phyloP scores from a whole-genome alignment of 2,329 filamentous ascomycete species.

The Aspergillus pseudoglaucus region DNA sequence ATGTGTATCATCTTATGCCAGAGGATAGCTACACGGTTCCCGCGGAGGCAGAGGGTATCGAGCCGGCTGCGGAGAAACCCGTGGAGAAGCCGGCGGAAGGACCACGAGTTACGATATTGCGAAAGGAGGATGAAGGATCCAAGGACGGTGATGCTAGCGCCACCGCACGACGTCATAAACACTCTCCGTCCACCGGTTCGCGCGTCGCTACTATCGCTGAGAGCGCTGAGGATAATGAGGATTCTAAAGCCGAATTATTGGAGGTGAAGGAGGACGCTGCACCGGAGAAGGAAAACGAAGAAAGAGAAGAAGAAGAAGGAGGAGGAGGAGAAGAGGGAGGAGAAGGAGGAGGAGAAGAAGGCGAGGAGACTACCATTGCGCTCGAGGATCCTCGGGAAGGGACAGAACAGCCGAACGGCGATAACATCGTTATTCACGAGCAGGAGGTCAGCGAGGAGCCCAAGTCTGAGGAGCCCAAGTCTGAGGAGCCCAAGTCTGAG shows the following conservation, averaged over 20 bases:
- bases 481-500: too few relatives aligned
- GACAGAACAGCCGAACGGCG: conserved; percentile 1
- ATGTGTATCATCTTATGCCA: conserved; percentile 80
- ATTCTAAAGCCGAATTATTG: conserved; percentile 9
- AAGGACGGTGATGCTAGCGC: conserved; percentile 46
- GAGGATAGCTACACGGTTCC: conserved; percentile 95
- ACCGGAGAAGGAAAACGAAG: background rate
- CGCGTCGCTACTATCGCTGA: conserved; percentile 77
- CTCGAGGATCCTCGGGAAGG: background rate
- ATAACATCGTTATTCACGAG: conserved; percentile 1
- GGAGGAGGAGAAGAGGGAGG: too few relatives aligned
- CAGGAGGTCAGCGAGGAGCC: background rate
- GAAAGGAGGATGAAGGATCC: conserved; percentile 25
- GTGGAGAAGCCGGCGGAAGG: conserved; percentile 19
- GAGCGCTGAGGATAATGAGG: conserved; percentile 66
- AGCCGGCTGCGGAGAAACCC: conserved; percentile 34
- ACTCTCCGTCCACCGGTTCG: conserved; percentile 72
- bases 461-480: background rate
- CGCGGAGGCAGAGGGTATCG: conserved; percentile 80
- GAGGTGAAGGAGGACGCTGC: background rate
- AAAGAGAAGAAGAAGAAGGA: background rate
- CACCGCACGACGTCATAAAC: conserved; percentile 77
- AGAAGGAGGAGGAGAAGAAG: too few relatives aligned
- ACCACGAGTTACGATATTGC: conserved; percentile 32
- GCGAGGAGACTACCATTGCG: conserved; percentile 4